phyloP scores from a whole-genome alignment of 176 grass and related monocot species.

The Secale cereale region DNA sequence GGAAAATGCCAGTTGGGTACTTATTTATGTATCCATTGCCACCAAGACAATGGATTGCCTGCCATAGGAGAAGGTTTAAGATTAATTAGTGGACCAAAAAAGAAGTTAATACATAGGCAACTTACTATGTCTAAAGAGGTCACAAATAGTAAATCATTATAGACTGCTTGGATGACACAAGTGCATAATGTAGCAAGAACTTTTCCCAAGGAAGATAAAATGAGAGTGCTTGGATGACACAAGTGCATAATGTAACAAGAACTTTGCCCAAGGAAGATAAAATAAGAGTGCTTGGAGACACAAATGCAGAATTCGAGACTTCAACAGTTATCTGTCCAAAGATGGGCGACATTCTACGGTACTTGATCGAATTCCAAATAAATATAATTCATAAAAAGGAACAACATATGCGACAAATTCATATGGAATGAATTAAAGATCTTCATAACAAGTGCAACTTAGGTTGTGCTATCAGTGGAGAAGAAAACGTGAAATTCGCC shows the following conservation, averaged over 20 bases:
- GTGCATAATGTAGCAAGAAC: slow-evolving; percentile 1
- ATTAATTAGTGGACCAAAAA: slow-evolving; percentile 11
- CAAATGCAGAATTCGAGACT: not conserved
- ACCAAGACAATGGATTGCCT: slow-evolving; percentile 91
- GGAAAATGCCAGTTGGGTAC: slow-evolving; percentile 84
- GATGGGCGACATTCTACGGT: not conserved
- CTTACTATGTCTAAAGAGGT: not conserved
- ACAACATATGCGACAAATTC: not conserved
- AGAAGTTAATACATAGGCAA: not conserved
- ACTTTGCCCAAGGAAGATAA: not conserved
- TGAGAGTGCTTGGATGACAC: not conserved
- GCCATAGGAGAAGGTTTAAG: slow-evolving; percentile 24
- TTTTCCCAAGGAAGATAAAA: not conserved
- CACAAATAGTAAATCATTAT: not conserved
- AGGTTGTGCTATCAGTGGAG: slow-evolving; percentile 83
- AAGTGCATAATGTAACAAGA: slow-evolving; percentile 7
- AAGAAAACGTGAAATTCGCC: slow-evolving; percentile 81
- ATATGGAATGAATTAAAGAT: not conserved
- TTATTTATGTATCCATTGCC: slow-evolving; percentile 94
- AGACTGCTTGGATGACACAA: not conserved
- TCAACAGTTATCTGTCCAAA: not conserved
- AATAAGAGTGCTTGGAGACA: not conserved
- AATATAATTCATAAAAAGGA: not conserved
- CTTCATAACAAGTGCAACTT: slow-evolving; percentile 86
- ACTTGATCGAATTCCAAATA: not conserved